These are phyloP conservation scores for Jatropha curcas DNA, from an alignment of 345 rosid genomes.

Conservation along the genomic window DNA sequence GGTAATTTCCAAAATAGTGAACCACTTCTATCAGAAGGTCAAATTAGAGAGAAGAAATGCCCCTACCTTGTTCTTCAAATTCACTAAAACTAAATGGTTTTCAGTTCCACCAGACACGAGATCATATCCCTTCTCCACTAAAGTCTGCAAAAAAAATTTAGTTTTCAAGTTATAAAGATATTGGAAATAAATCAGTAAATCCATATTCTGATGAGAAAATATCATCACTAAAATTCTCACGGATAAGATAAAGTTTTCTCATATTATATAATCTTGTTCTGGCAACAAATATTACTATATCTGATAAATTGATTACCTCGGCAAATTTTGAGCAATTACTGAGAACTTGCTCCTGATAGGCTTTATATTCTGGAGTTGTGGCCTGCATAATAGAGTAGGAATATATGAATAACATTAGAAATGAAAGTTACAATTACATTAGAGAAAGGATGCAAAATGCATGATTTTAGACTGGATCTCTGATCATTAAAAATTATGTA, in stretches of 20 bases:
- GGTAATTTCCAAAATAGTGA: background rate
- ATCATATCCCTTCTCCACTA: slow-evolving; percentile 65
- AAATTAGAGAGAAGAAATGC: slow-evolving; percentile 12
- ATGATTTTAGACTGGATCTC: no score
- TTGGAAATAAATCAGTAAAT: background rate
- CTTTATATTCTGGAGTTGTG: slow-evolving; percentile 89
- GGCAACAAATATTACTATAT: slow-evolving; percentile 4
- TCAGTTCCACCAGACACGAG: slow-evolving; percentile 99
- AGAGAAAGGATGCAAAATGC: background rate
- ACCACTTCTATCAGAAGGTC: slow-evolving; percentile 1
- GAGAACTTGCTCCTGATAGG: slow-evolving; percentile 97
- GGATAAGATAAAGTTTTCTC: background rate
- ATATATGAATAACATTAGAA: background rate
- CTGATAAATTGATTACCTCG: slow-evolving; percentile 47
- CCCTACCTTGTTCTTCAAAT: slow-evolving; percentile 82
- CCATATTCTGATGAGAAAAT: background rate
- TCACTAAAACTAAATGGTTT: slow-evolving; percentile 95
- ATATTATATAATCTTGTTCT: background rate
- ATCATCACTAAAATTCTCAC: background rate
- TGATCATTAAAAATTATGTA: background rate
- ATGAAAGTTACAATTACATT: background rate
- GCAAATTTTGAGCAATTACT: slow-evolving; percentile 85
- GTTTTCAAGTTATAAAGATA: slow-evolving; percentile 12
- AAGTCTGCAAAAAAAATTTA: slow-evolving; percentile 53
- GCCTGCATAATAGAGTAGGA: slow-evolving; percentile 44